A percentile compares a stretch with the other conserved stretches of the same genome.
These are phyloP conservation scores for Serendipita vermifera DNA, from an alignment of 768 basidiomycete species.

Conservation along the genomic window DNA sequence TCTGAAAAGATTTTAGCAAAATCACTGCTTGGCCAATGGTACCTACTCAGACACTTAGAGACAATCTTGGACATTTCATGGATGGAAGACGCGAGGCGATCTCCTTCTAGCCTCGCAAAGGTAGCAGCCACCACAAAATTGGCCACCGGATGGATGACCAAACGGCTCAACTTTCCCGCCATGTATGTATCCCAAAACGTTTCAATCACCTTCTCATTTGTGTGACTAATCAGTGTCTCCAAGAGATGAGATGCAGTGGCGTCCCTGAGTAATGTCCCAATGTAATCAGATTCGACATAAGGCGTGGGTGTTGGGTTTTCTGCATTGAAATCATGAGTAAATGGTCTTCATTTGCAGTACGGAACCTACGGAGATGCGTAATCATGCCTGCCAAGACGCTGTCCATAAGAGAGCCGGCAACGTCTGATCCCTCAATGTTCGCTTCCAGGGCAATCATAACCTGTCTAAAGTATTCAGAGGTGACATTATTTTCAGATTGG, in stretches of 20 bases:
- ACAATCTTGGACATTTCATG: slow-evolving; percentile 47
- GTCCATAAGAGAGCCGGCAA: slow-evolving; percentile 67
- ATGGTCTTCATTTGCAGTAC: not conserved
- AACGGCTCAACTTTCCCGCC: slow-evolving; percentile 43
- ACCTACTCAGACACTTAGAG: slow-evolving; percentile 57
- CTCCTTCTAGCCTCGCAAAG: slow-evolving; percentile 44
- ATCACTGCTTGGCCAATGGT: too few relatives aligned
- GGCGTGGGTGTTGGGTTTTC: slow-evolving; percentile 27
- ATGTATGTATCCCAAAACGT: slow-evolving; percentile 72
- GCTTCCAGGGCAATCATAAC: slow-evolving; percentile 75
- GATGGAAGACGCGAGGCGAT: slow-evolving; percentile 42
- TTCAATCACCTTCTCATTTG: slow-evolving; percentile 47
- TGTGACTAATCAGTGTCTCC: slow-evolving; percentile 60
- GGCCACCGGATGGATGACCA: slow-evolving; percentile 79
- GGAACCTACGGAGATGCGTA: slow-evolving; percentile 42
- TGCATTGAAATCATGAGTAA: slow-evolving; percentile 18
- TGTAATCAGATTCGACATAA: slow-evolving; percentile 56
- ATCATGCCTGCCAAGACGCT: slow-evolving; percentile 64
- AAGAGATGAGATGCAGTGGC: slow-evolving; percentile 80
- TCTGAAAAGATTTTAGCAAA: slow-evolving; percentile 28
- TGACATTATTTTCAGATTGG: slow-evolving; percentile 8
- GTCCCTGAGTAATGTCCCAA: slow-evolving; percentile 71
- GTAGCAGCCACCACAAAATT: slow-evolving; percentile 88
- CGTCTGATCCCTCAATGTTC: slow-evolving; percentile 43
- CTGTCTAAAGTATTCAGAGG: too few relatives aligned